These are phyloP conservation scores for Alternaria tenuissima DNA, from an alignment of 2,329 filamentous ascomycete genomes.

Conservation along the genomic window DNA sequence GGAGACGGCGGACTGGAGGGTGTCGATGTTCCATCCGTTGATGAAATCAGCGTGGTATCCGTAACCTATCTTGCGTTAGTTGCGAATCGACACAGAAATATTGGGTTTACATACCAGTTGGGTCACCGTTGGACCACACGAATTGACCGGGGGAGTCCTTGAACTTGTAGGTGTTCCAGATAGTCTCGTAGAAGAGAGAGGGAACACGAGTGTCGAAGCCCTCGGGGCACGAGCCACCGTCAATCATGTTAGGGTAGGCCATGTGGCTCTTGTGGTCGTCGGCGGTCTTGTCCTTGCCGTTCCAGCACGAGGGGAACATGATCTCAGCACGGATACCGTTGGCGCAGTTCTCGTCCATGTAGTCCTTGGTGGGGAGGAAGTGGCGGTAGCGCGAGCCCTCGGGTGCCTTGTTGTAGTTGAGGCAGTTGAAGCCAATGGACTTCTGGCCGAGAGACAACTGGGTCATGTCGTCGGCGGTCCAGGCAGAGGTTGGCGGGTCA, in stretches of 20 bases:
- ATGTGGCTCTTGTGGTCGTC: conserved; percentile 71
- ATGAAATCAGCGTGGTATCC: conserved; percentile 76
- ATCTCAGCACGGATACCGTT: conserved; percentile 78
- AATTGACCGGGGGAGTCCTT: conserved; percentile 65
- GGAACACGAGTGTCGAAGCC: conserved; percentile 64
- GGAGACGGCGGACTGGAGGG: conserved; percentile 73
- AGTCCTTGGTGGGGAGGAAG: conserved; percentile 79
- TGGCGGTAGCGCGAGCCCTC: conserved; percentile 84
- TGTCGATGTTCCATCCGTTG: conserved; percentile 73
- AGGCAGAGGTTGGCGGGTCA: conserved; percentile 73
- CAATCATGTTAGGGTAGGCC: conserved; percentile 64
- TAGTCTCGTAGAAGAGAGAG: conserved; percentile 68
- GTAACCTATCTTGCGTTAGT: conserved; percentile 62
- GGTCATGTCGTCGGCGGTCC: conserved; percentile 69
- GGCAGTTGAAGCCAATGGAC: conserved; percentile 92
- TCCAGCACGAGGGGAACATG: conserved; percentile 80
- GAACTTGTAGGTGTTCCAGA: conserved; percentile 63
- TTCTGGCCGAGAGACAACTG: conserved; percentile 79
- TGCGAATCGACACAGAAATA: background rate
- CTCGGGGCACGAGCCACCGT: conserved; percentile 64
- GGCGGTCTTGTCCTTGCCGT: conserved; percentile 66
- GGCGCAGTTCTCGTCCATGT: conserved; percentile 80
- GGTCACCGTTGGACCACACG: conserved; percentile 74
- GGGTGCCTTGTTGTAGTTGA: conserved; percentile 74
- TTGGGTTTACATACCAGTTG: conserved; percentile 67